A percentile compares a stretch with the other conserved stretches of the same genome.
Conservation (phyloP, 139 green algal genomes). For the Eudorina sp. region DNA sequence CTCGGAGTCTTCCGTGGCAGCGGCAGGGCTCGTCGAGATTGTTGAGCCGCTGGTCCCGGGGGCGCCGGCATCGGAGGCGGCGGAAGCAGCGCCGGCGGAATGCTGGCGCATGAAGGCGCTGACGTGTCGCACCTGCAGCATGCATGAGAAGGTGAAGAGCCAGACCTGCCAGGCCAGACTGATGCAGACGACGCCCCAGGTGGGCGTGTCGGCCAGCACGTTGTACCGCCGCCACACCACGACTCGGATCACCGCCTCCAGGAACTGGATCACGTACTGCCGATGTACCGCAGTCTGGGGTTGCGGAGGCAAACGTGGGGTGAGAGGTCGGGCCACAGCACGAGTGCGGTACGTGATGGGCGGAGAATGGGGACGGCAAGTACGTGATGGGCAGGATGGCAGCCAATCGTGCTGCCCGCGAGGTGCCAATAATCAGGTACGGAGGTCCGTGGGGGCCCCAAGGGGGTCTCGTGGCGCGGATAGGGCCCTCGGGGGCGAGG, state of each 20-base stretch:
- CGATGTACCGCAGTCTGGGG: constrained; percentile 6
- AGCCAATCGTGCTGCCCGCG: no score
- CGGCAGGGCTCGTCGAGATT: background rate
- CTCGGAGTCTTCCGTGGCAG: background rate
- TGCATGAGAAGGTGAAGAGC: constrained; percentile 16
- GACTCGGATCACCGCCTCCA: background rate
- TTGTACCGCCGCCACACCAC: constrained; percentile 31
- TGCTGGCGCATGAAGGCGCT: constrained; percentile 5
- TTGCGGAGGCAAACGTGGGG: background rate
- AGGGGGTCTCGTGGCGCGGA: no score
- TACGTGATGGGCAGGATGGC: no score
- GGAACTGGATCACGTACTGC: constrained; percentile 19
- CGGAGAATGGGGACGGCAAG: no score
- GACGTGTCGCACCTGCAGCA: constrained; percentile 19
- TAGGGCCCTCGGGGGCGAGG: no score
- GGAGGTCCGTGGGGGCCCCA: no score
- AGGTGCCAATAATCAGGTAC: no score
- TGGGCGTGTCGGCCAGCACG: constrained; percentile 18
- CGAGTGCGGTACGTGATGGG: no score
- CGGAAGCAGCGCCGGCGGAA: background rate
- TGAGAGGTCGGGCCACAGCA: no score
- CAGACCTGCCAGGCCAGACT: constrained; percentile 25
- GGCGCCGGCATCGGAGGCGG: background rate
- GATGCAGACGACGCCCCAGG: background rate
- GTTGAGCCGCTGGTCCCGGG: background rate